Conservation (phyloP, 345 rosid genomes). For the Erucastrum elatum region DNA sequence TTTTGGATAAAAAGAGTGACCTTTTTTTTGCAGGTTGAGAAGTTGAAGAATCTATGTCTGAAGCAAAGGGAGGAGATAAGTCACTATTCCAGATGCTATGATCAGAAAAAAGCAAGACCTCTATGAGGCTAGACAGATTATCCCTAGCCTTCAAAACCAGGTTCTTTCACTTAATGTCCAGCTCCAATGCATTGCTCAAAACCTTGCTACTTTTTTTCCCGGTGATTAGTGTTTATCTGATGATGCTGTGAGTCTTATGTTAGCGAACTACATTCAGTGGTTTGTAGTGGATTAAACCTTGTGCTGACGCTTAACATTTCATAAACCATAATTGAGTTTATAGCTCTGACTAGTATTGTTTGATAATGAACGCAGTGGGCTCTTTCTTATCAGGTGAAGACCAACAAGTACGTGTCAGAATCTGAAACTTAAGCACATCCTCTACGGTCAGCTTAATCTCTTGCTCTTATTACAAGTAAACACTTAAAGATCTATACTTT, state of each 20-base stretch:
- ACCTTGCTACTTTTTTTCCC: background rate
- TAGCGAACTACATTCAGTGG: background rate
- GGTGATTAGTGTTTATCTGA: too few species aligned
- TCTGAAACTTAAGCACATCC: background rate
- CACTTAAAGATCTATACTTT: background rate
- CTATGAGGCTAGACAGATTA: too few species aligned
- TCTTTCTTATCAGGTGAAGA: background rate
- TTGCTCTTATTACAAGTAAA: background rate
- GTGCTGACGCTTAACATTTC: background rate
- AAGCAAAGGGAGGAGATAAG: conserved; percentile 88
- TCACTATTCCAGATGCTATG: conserved; percentile 17
- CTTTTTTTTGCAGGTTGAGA: conserved; percentile 63
- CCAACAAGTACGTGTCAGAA: background rate
- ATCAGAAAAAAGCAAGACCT: background rate
- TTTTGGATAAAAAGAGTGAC: background rate
- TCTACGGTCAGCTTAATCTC: background rate
- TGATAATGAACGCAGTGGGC: background rate
- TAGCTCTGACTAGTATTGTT: background rate
- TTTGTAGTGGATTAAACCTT: background rate
- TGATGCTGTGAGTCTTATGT: background rate
- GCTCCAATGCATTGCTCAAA: background rate
- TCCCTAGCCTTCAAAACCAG: background rate
- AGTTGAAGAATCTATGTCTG: conserved; percentile 84
- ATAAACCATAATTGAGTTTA: background rate
- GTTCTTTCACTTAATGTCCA: background rate